Conservation (phyloP, 257 asterid genomes). For the Plantago major region DNA sequence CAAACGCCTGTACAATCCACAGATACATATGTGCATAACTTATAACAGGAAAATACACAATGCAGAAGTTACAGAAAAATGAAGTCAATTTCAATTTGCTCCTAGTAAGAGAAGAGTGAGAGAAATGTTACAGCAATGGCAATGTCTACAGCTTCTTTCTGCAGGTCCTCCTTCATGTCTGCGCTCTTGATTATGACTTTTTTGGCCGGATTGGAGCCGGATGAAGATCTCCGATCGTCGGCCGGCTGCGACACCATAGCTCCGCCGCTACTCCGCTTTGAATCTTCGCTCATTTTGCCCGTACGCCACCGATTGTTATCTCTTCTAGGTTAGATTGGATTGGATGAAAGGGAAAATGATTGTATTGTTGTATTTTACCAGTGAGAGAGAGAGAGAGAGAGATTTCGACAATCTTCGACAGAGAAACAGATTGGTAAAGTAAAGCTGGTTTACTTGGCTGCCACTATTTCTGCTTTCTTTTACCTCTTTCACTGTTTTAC, state of each 20-base stretch:
- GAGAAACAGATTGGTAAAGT: too few relatives aligned
- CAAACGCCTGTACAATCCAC: slow-evolving; percentile 61
- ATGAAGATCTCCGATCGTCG: slow-evolving; percentile 55
- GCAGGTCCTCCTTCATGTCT: slow-evolving; percentile 90
- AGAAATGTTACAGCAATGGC: slow-evolving; percentile 64
- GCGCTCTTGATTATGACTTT: slow-evolving; percentile 84
- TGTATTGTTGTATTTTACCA: too few relatives aligned
- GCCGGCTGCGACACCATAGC: slow-evolving; percentile 40
- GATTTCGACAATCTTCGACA: too few relatives aligned
- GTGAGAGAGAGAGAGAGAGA: too few relatives aligned
- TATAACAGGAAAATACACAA: too few relatives aligned
- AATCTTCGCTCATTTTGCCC: slow-evolving; percentile 59
- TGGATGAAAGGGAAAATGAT: too few relatives aligned
- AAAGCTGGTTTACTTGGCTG: too few relatives aligned
- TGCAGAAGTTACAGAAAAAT: not conserved
- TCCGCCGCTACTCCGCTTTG: slow-evolving; percentile 60
- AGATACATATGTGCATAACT: too few relatives aligned
- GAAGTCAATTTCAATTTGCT: not conserved
- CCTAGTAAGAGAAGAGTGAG: slow-evolving; percentile 15
- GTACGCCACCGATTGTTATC: too few relatives aligned
- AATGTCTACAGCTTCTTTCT: slow-evolving; percentile 88
- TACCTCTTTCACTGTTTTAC: too few relatives aligned
- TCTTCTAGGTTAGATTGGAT: too few relatives aligned
- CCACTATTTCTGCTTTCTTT: too few relatives aligned
- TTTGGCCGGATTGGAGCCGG: slow-evolving; percentile 52